These are phyloP conservation scores for Fraxinus baroniana DNA, from an alignment of 305 asterid species.

Conservation along the genomic window DNA sequence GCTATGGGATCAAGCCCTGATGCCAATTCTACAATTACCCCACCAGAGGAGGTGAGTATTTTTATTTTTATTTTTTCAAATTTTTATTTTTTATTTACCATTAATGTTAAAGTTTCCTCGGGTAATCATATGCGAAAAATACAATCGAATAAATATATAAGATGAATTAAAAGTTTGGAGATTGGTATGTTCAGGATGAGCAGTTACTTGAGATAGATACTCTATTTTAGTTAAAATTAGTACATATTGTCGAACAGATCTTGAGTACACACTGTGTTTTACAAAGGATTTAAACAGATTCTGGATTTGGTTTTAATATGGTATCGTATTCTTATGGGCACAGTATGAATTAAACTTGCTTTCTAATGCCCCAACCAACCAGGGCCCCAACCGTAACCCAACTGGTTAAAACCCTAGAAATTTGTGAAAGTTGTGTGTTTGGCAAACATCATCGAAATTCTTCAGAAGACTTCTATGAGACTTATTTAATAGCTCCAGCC, in stretches of 20 bases:
- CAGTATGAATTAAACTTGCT: too few relatives aligned
- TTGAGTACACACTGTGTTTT: background rate
- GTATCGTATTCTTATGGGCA: background rate
- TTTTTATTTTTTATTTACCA: background rate
- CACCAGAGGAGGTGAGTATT: slow-evolving; percentile 11
- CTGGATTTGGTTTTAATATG: background rate
- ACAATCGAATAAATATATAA: background rate
- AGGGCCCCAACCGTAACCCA: background rate
- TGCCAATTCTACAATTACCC: slow-evolving; percentile 10
- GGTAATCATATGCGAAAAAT: background rate
- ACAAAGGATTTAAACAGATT: background rate
- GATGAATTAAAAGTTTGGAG: slow-evolving; percentile 8
- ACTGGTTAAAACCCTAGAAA: background rate
- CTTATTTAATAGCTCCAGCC: too few relatives aligned
- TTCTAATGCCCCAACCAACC: too few relatives aligned
- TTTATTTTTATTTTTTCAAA: background rate
- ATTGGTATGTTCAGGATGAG: background rate
- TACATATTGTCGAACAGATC: background rate
- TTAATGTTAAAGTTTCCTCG: background rate
- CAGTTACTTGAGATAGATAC: background rate
- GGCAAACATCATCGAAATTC: too few relatives aligned
- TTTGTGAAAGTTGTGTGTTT: too few relatives aligned
- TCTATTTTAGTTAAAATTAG: background rate
- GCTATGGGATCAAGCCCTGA: slow-evolving; percentile 22
- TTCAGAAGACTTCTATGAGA: too few relatives aligned